phyloP scores from a whole-genome alignment of 305 asterid genomes.

The Fraxinus ornus region DNA sequence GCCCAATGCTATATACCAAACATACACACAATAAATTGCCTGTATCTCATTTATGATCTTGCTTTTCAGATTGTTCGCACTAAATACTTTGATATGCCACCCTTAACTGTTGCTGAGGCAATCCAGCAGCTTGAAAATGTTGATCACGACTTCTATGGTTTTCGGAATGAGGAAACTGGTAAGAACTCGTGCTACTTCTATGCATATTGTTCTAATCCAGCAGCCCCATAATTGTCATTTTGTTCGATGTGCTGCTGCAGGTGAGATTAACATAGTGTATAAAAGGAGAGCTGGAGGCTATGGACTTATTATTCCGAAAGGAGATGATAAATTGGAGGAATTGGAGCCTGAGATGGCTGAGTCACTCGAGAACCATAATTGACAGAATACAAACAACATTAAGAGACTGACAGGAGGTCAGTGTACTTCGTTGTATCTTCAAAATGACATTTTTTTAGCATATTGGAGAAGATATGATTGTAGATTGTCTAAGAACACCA shows the following conservation, averaged over 20 bases:
- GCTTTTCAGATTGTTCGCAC: conserved; percentile 71
- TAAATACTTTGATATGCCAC: conserved; percentile 93
- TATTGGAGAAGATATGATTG: background rate
- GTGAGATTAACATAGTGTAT: conserved; percentile 79
- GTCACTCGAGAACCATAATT: conserved; percentile 15
- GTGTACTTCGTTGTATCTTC: background rate
- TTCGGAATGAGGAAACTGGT: conserved; percentile 91
- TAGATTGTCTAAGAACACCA: background rate
- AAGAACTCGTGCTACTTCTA: background rate
- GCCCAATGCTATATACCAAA: background rate
- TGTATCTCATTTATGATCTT: background rate
- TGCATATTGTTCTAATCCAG: background rate
- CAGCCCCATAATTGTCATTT: background rate
- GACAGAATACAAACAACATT: background rate
- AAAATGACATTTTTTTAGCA: background rate
- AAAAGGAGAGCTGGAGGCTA: conserved; percentile 77
- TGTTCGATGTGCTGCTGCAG: conserved; percentile 35
- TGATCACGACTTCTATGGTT: conserved; percentile 88
- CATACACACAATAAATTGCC: background rate
- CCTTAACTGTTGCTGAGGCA: conserved; percentile 77
- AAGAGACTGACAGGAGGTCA: background rate
- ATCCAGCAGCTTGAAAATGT: conserved; percentile 84
- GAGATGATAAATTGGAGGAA: conserved; percentile 50
- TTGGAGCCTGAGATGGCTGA: conserved; percentile 48
- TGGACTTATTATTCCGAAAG: conserved; percentile 73